Conservation (phyloP, 1,139 yeast genomes). For the Yamadazyma oceani region DNA sequence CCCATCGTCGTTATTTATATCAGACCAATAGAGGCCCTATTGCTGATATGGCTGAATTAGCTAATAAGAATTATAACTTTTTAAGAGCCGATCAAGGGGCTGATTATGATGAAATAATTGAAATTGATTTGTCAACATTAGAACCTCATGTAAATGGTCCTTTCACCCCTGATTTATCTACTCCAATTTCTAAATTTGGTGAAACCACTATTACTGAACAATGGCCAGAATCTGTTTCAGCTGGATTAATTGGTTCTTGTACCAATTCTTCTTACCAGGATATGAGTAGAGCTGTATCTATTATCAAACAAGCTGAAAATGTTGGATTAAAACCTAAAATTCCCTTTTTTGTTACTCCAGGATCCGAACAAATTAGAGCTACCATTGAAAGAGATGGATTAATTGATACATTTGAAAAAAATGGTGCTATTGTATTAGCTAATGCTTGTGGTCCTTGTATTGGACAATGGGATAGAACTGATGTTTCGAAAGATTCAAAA, state of each 20-base stretch:
- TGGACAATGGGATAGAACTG: slow-evolving; percentile 95
- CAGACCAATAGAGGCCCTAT: slow-evolving; percentile 83
- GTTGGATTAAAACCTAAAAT: slow-evolving; percentile 90
- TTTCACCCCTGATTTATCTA: slow-evolving; percentile 90
- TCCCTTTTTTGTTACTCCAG: slow-evolving; percentile 94
- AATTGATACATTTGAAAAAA: slow-evolving; percentile 71
- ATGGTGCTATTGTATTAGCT: slow-evolving; percentile 89
- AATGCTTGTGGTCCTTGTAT: slow-evolving; percentile 99
- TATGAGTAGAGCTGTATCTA: slow-evolving; percentile 90
- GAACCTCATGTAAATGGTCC: slow-evolving; percentile 96
- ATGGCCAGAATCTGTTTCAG: slow-evolving; percentile 83
- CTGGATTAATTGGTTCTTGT: slow-evolving; percentile 96
- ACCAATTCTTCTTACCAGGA: slow-evolving; percentile 97
- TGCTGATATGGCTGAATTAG: slow-evolving; percentile 74
- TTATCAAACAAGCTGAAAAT: slow-evolving; percentile 78
- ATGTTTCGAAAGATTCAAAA: slow-evolving; percentile 62
- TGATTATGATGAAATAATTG: slow-evolving; percentile 79
- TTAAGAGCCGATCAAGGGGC: slow-evolving; percentile 80
- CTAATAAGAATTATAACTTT: slow-evolving; percentile 58
- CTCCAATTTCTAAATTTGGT: slow-evolving; percentile 76
- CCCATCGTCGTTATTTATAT: slow-evolving; percentile 75
- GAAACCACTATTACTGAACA: slow-evolving; percentile 60
- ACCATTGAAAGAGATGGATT: slow-evolving; percentile 95
- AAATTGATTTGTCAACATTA: slow-evolving; percentile 68
- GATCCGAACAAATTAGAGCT: slow-evolving; percentile 98